Evolutionary conservation across 1,139 yeast genomes (phyloP).

Genomic region (Wickerhamomyces sp.): DNA sequence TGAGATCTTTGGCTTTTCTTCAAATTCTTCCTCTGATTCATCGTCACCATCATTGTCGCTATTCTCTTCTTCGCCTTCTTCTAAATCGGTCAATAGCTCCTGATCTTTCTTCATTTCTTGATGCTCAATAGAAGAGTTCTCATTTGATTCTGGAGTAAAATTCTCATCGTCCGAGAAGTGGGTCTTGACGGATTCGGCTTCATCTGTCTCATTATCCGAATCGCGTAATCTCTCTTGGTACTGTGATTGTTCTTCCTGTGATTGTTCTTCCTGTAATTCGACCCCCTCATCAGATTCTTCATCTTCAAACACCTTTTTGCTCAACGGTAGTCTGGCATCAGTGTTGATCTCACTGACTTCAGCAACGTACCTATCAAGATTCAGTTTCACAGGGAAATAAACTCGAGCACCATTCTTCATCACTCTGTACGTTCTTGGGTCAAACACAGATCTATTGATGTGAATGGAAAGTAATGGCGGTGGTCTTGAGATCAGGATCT

Average conservation of each 20-base stretch:
- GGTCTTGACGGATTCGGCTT: neutral
- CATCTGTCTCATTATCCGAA: neutral
- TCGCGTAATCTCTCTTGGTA: neutral
- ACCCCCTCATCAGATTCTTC: constrained; percentile 14
- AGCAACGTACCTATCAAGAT: constrained; percentile 66
- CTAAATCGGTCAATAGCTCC: too few species aligned
- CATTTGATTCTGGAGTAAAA: neutral
- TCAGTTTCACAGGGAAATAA: constrained; percentile 62
- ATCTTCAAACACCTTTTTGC: constrained; percentile 41
- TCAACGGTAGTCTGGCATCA: constrained; percentile 75
- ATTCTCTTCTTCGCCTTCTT: neutral
- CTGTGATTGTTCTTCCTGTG: constrained; percentile 11
- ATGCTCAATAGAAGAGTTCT: neutral
- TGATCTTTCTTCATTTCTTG: too few species aligned
- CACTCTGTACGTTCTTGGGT: constrained; percentile 76
- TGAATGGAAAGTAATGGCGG: constrained; percentile 82
- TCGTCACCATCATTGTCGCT: constrained; percentile 1
- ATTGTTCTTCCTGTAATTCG: constrained; percentile 14
- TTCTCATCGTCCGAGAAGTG: neutral
- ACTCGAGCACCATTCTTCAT: constrained; percentile 82
- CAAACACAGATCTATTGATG: constrained; percentile 88
- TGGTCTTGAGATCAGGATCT: constrained; percentile 73
- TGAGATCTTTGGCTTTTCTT: neutral
- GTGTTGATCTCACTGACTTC: constrained; percentile 65
- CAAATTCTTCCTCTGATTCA: constrained; percentile 1